These are phyloP conservation scores for Podospora conica DNA, from an alignment of 495 filamentous ascomycete genomes.

Conservation along the genomic window DNA sequence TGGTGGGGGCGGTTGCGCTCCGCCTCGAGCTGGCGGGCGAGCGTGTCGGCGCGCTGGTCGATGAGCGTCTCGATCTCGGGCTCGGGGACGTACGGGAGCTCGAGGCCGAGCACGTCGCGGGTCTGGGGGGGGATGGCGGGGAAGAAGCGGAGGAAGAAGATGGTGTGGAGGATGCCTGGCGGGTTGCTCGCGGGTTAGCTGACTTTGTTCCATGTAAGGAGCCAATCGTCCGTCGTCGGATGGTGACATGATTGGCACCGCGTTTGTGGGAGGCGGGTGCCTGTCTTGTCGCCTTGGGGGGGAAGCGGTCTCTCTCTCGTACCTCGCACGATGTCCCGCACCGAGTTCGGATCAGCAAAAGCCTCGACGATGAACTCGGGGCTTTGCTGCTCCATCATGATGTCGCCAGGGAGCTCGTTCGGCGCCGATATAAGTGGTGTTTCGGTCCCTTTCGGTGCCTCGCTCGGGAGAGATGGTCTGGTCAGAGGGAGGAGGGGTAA, in stretches of 20 bases:
- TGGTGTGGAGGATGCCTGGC: constrained; percentile 85
- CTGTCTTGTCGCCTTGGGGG: constrained; percentile 1
- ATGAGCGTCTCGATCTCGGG: constrained; percentile 87
- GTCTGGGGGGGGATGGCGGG: constrained; percentile 75
- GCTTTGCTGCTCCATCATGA: constrained; percentile 46
- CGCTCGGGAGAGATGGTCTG: neutral
- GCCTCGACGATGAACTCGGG: constrained; percentile 82
- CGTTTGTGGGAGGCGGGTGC: neutral
- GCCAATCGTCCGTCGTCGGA: neutral
- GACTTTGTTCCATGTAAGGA: neutral
- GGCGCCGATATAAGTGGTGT: neutral
- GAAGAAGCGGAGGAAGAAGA: constrained; percentile 99
- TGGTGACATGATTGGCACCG: neutral
- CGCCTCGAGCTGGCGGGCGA: constrained; percentile 60
- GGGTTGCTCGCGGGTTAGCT: neutral
- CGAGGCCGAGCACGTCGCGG: constrained; percentile 86
- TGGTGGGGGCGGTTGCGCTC: constrained; percentile 34
- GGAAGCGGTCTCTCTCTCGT: constrained; percentile 17
- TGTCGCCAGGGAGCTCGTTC: neutral
- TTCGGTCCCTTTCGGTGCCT: neutral
- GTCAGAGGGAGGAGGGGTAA: constrained; percentile 5
- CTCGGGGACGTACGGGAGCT: constrained; percentile 83
- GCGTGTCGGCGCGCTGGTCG: constrained; percentile 70
- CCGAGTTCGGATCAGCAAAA: constrained; percentile 71
- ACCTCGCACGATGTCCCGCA: constrained; percentile 93